Conservation (phyloP, 106 monocot genomes). For the Vanilla planifolia region DNA sequence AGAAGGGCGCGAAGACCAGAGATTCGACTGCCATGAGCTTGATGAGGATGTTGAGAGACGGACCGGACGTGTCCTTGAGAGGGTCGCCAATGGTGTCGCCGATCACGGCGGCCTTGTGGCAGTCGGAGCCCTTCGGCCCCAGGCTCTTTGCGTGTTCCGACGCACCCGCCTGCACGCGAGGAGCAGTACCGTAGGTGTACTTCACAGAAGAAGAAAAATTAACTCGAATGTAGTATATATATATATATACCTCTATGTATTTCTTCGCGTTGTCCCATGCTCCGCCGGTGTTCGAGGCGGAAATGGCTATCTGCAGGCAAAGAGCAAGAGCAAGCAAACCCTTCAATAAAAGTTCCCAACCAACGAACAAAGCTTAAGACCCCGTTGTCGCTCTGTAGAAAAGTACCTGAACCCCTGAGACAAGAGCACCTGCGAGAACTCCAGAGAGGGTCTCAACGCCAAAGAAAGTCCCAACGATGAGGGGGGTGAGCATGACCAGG, state of each 20-base stretch:
- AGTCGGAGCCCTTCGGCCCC: slow-evolving; percentile 86
- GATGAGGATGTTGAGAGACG: slow-evolving; percentile 93
- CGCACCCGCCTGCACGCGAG: slow-evolving; percentile 57
- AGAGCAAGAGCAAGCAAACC: neutral
- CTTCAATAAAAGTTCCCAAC: too few species aligned
- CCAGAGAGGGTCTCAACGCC: slow-evolving; percentile 79
- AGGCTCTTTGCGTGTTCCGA: slow-evolving; percentile 73
- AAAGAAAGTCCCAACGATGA: slow-evolving; percentile 67
- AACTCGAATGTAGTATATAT: too few species aligned
- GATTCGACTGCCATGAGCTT: slow-evolving; percentile 98
- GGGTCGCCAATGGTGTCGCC: slow-evolving; percentile 97
- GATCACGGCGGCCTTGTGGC: slow-evolving; percentile 90
- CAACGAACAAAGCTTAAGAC: too few species aligned
- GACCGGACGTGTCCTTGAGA: slow-evolving; percentile 94
- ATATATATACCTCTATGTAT: slow-evolving; percentile 80
- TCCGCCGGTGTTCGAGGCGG: slow-evolving; percentile 77
- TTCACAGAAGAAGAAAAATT: neutral
- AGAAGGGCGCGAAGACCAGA: slow-evolving; percentile 93
- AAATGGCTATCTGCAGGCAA: slow-evolving; percentile 56
- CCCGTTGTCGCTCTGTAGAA: too few species aligned
- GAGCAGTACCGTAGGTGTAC: neutral
- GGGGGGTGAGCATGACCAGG: slow-evolving; percentile 73
- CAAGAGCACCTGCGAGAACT: slow-evolving; percentile 64
- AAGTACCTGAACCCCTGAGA: slow-evolving; percentile 76
- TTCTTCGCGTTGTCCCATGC: slow-evolving; percentile 93